Evolutionary conservation across 2,329 filamentous ascomycete species (phyloP).

Genomic region (Clarireedia sp.): DNA sequence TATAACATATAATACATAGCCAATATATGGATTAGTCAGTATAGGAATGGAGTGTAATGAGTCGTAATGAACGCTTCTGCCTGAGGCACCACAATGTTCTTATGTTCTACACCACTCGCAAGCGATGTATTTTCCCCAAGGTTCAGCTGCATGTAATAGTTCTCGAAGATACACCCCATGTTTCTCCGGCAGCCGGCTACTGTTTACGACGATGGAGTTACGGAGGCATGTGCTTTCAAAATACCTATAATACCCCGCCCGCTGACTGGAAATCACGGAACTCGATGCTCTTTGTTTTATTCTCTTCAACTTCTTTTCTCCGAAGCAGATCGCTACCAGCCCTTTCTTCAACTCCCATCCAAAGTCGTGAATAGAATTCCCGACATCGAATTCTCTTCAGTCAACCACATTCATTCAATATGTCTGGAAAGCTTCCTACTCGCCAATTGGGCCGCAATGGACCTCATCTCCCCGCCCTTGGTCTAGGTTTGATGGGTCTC

Average conservation of each 20-base stretch:
- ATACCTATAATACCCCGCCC: conserved; percentile 7
- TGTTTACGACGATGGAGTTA: conserved; percentile 6
- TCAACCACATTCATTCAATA: background rate
- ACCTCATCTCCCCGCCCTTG: conserved; percentile 12
- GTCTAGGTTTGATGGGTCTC: conserved; percentile 13
- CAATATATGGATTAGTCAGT: background rate
- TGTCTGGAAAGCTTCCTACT: conserved; percentile 13
- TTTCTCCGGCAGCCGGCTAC: background rate
- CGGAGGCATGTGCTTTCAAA: conserved; percentile 1
- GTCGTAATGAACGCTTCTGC: background rate
- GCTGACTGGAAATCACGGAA: background rate
- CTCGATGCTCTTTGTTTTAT: background rate
- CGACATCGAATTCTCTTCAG: background rate
- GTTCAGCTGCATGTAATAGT: too few species aligned
- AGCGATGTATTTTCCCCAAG: background rate
- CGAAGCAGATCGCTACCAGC: background rate
- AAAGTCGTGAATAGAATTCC: background rate
- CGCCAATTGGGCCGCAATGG: conserved; percentile 9
- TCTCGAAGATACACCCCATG: background rate
- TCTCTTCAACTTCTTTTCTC: background rate
- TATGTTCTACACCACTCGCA: background rate
- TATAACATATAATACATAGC: too few species aligned
- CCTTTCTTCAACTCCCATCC: background rate
- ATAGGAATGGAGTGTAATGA: background rate
- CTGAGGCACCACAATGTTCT: background rate